Conservation (phyloP, 805 yeast genomes). For the Saccharomycopsis javanensis region DNA sequence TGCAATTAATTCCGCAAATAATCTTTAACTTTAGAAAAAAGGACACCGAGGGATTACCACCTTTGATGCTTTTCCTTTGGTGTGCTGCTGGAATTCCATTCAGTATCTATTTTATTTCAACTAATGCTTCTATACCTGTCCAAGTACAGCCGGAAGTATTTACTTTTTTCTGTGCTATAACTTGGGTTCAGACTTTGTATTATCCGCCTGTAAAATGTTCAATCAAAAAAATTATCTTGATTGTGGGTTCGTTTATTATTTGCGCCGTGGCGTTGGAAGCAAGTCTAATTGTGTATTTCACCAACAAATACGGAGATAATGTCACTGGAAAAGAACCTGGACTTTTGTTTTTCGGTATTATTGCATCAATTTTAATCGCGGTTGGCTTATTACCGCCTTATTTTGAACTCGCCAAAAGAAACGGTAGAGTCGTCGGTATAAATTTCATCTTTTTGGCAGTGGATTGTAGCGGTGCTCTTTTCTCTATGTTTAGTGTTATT, state of each 20-base stretch:
- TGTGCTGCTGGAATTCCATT: slow-evolving; percentile 72
- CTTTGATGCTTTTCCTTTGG: slow-evolving; percentile 84
- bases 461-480: slow-evolving; percentile 76
- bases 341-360: slow-evolving; percentile 62
- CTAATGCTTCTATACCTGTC: slow-evolving; percentile 63
- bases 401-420: slow-evolving; percentile 66
- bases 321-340: slow-evolving; percentile 51
- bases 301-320: slow-evolving; percentile 36
- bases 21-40: slow-evolving; percentile 62
- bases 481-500: slow-evolving; percentile 54
- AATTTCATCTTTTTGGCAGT: slow-evolving; percentile 68
- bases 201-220: slow-evolving; percentile 57
- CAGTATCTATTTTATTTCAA: slow-evolving; percentile 69
- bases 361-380: slow-evolving; percentile 69
- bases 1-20: slow-evolving; percentile 83
- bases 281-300: slow-evolving; percentile 63
- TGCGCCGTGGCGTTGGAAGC: slow-evolving; percentile 51
- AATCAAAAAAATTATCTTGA: slow-evolving; percentile 28
- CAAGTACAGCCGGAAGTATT: slow-evolving; percentile 85
- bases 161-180: slow-evolving; percentile 53
- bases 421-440: slow-evolving; percentile 82
- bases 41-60: slow-evolving; percentile 80
- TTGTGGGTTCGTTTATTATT: slow-evolving; percentile 31
- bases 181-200: slow-evolving; percentile 59
- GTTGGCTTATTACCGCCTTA: slow-evolving; percentile 84